Percentiles rank a stretch among this genome's conserved stretches.
These are phyloP conservation scores for Nigrograna mackinnonii DNA, from an alignment of 2,329 filamentous ascomycete genomes.

Conservation along the genomic window DNA sequence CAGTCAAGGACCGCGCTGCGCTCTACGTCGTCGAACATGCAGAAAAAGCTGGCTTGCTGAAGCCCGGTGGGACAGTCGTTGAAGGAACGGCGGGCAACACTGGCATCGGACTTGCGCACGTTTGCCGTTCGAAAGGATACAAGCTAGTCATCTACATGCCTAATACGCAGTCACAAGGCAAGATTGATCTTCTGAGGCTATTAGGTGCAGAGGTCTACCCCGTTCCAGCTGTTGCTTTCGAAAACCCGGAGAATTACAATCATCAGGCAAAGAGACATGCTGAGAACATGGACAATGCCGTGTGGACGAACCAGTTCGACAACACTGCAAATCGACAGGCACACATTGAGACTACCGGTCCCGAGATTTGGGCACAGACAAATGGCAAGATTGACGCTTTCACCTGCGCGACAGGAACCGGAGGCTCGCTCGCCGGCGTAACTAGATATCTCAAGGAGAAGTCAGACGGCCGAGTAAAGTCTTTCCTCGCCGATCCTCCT, in stretches of 20 bases:
- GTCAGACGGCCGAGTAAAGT: slow-evolving; percentile 77
- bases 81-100: slow-evolving; percentile 98
- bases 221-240: slow-evolving; percentile 92
- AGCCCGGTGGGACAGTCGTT: slow-evolving; percentile 88
- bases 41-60: slow-evolving; percentile 81
- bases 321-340: slow-evolving; percentile 92
- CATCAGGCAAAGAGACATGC: slow-evolving; percentile 92
- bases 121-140: slow-evolving; percentile 91
- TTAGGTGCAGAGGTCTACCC: slow-evolving; percentile 95
- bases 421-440: slow-evolving; percentile 84
- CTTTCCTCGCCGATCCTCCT: slow-evolving; percentile 90
- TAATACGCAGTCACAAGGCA: slow-evolving; percentile 96
- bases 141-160: slow-evolving; percentile 99
- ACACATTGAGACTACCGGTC: slow-evolving; percentile 95
- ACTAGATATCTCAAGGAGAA: slow-evolving; percentile 88
- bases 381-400: slow-evolving; percentile 86
- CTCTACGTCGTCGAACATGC: slow-evolving; percentile 93
- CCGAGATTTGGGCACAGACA: slow-evolving; percentile 96
- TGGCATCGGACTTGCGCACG: slow-evolving; percentile 95
- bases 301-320: slow-evolving; percentile 99
- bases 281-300: slow-evolving; percentile 81
- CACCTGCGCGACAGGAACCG: slow-evolving; percentile 92
- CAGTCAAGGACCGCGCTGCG: slow-evolving; percentile 94
- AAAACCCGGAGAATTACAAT: slow-evolving; percentile 97
- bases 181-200: slow-evolving; percentile 89